Conservation (phyloP, 192 early-diverging fungal species). For the Rhizophagus sp. region DNA sequence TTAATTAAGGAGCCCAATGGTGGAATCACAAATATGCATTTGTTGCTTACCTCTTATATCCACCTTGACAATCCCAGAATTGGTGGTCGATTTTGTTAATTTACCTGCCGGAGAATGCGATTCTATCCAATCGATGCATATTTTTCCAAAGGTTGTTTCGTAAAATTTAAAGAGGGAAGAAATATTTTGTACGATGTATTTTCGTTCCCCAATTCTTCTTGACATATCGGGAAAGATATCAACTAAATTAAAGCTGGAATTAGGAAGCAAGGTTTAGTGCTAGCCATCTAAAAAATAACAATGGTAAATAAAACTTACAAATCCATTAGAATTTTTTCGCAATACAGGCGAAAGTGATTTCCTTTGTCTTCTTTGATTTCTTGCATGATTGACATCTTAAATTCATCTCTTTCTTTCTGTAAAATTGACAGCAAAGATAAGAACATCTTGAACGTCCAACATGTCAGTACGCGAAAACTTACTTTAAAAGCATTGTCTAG, state of each 20-base stretch:
- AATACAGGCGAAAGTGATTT: constrained; percentile 17
- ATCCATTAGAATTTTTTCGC: neutral
- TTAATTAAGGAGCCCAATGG: neutral
- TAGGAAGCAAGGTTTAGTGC: too few species aligned
- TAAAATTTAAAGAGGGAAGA: constrained; percentile 31
- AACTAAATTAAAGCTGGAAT: too few species aligned
- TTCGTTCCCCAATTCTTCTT: constrained; percentile 23
- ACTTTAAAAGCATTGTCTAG: constrained; percentile 24
- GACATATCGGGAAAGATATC: constrained; percentile 24
- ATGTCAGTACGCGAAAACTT: constrained; percentile 1
- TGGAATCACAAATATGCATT: constrained; percentile 1
- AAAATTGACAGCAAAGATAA: constrained; percentile 3
- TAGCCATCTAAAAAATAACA: too few species aligned
- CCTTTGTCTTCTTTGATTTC: constrained; percentile 15
- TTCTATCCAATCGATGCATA: constrained; percentile 29
- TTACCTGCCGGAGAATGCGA: constrained; percentile 27
- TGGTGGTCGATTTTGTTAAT: constrained; percentile 23
- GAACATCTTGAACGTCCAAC: neutral
- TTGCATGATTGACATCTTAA: constrained; percentile 16
- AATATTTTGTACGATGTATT: constrained; percentile 29
- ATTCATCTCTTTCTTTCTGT: constrained; percentile 25
- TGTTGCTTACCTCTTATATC: constrained; percentile 20
- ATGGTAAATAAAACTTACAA: constrained; percentile 24
- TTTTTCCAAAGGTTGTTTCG: constrained; percentile 27
- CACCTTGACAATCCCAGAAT: constrained; percentile 25